Conservation (phyloP, 2,329 filamentous ascomycete genomes). For the Neopestalotiopsis sp. region DNA sequence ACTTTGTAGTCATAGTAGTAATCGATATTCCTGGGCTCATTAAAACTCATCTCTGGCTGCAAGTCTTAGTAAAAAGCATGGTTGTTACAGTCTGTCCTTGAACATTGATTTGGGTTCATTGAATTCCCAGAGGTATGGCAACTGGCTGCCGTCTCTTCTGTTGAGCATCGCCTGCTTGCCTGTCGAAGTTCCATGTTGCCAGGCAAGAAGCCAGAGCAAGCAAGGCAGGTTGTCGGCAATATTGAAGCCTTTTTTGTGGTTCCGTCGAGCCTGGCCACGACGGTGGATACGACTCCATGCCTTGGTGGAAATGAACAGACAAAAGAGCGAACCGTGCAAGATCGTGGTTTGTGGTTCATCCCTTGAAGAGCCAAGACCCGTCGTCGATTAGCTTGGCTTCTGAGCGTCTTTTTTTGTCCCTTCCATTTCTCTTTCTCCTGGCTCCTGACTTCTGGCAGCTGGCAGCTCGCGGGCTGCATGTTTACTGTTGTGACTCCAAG, state of each 20-base stretch:
- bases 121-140: too few species aligned
- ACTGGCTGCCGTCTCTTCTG: too few species aligned
- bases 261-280: neutral
- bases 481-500: neutral
- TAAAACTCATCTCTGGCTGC: neutral
- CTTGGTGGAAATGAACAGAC: neutral
- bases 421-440: neutral
- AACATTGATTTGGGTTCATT: neutral
- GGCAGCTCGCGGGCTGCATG: neutral
- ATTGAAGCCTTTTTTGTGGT: slow-evolving; percentile 1
- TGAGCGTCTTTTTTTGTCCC: neutral
- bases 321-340: neutral
- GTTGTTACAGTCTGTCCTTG: neutral
- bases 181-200: neutral
- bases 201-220: neutral
- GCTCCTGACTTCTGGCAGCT: neutral
- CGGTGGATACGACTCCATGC: neutral
- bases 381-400: neutral
- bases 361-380: neutral
- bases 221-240: neutral
- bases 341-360: neutral
- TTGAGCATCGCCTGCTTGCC: neutral
- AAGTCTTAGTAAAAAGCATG: neutral
- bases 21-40: neutral
- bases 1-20: neutral